phyloP scores from a whole-genome alignment of 345 rosid genomes.

The Psidium guajava region DNA sequence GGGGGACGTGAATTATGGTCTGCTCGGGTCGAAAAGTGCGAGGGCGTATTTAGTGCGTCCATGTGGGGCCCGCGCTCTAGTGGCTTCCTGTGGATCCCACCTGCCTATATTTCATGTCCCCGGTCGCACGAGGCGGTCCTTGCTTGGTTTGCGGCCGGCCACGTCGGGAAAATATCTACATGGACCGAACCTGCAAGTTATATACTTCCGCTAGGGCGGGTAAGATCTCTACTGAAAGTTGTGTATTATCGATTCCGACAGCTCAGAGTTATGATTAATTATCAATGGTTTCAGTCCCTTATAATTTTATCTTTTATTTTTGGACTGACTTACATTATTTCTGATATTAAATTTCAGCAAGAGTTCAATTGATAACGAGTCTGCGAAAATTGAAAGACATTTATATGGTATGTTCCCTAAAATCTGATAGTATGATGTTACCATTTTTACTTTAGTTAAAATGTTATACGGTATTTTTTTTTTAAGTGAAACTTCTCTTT shows the following conservation, averaged over 20 bases:
- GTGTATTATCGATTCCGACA: fast-evolving
- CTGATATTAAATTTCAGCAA: background rate
- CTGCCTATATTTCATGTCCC: background rate
- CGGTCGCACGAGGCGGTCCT: background rate
- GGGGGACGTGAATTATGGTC: background rate
- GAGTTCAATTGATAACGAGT: background rate
- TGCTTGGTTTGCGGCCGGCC: background rate
- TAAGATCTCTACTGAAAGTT: background rate
- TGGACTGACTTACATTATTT: background rate
- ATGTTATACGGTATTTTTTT: background rate
- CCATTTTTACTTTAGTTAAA: background rate
- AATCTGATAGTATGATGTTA: background rate
- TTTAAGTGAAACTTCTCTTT: background rate
- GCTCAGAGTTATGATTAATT: fast-evolving
- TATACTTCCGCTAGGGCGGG: fast-evolving
- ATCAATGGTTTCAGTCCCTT: background rate
- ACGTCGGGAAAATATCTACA: background rate
- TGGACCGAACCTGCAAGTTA: no score
- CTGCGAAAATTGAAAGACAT: background rate
- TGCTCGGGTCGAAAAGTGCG: background rate
- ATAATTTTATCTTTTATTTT: background rate
- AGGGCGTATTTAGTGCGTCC: background rate
- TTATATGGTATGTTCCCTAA: background rate
- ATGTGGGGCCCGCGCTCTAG: background rate
- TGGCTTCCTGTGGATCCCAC: background rate